Conservation (phyloP, 352 stramenopile genomes). For the Saprolegnia diclina region DNA sequence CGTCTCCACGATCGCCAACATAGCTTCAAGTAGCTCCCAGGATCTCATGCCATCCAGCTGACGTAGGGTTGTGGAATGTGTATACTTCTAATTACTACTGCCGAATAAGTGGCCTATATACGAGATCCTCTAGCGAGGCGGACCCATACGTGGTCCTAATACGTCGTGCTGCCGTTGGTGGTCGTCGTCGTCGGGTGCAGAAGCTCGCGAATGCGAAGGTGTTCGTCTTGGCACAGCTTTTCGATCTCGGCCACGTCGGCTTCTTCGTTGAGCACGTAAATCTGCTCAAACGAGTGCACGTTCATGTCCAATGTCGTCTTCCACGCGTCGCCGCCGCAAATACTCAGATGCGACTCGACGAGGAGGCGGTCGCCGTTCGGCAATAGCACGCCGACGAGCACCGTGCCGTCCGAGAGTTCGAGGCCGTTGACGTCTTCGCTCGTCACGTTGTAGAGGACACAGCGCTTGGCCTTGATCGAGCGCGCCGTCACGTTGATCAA, state of each 20-base stretch:
- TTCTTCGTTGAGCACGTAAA: slow-evolving; percentile 91
- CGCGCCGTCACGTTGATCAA: slow-evolving; percentile 97
- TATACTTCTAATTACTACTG: background rate
- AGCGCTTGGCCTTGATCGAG: slow-evolving; percentile 91
- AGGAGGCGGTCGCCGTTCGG: slow-evolving; percentile 88
- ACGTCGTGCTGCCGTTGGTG: background rate
- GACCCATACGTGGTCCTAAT: background rate
- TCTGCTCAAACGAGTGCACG: slow-evolving; percentile 91
- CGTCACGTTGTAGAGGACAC: slow-evolving; percentile 97
- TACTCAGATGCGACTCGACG: slow-evolving; percentile 88
- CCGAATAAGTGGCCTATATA: background rate
- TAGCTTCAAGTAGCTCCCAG: too few relatives aligned
- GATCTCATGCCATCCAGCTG: too few relatives aligned
- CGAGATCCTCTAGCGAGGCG: background rate
- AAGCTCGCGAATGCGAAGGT: slow-evolving; percentile 60
- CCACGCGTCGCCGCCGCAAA: slow-evolving; percentile 93
- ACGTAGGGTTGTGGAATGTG: too few relatives aligned
- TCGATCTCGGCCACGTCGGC: slow-evolving; percentile 82
- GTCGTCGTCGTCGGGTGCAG: slow-evolving; percentile 4
- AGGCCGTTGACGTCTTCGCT: slow-evolving; percentile 87
- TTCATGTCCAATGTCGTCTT: slow-evolving; percentile 91
- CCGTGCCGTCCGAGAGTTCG: slow-evolving; percentile 87
- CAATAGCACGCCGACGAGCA: slow-evolving; percentile 92
- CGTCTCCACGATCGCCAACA: too few relatives aligned
- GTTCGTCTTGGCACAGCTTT: slow-evolving; percentile 78